Conservation (phyloP, 768 basidiomycete species). For the Tylopilus plumbeoviolaceoides region DNA sequence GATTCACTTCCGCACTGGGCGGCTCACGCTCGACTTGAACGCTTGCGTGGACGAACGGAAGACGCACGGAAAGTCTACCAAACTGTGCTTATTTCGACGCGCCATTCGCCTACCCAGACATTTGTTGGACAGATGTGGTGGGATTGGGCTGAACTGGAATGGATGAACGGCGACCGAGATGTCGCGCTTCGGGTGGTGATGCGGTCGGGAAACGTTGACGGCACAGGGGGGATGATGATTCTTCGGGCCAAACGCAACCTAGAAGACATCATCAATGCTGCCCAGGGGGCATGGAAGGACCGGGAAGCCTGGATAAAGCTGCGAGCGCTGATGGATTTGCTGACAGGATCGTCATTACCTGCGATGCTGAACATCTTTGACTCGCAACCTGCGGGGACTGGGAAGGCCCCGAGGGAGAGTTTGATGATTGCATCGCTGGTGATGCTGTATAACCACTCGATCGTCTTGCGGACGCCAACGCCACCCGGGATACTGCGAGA, state of each 20-base stretch:
- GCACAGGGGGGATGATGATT: constrained; percentile 48
- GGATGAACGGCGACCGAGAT: constrained; percentile 52
- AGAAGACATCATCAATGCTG: constrained; percentile 44
- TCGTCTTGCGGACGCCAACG: constrained; percentile 51
- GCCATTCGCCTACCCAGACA: constrained; percentile 31
- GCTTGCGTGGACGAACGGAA: constrained; percentile 54
- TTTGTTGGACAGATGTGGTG: constrained; percentile 60
- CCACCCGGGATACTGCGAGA: constrained; percentile 57
- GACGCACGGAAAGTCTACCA: constrained; percentile 79
- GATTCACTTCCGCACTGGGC: constrained; percentile 66
- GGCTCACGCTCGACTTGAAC: constrained; percentile 74
- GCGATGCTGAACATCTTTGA: constrained; percentile 40
- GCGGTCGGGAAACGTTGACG: constrained; percentile 50
- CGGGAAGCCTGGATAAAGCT: constrained; percentile 64
- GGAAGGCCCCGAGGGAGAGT: constrained; percentile 40
- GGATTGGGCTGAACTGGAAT: constrained; percentile 85
- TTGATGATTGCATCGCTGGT: constrained; percentile 51
- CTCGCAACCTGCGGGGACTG: constrained; percentile 18
- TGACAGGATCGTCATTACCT: constrained; percentile 42
- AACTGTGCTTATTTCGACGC: constrained; percentile 52
- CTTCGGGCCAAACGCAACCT: constrained; percentile 62
- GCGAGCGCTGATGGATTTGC: constrained; percentile 59
- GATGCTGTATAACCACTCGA: constrained; percentile 58
- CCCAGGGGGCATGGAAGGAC: constrained; percentile 46
- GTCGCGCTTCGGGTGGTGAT: constrained; percentile 52